These are phyloP conservation scores for Mucor velutinosus DNA, from an alignment of 371 early-diverging fungal species.

Conservation along the genomic window DNA sequence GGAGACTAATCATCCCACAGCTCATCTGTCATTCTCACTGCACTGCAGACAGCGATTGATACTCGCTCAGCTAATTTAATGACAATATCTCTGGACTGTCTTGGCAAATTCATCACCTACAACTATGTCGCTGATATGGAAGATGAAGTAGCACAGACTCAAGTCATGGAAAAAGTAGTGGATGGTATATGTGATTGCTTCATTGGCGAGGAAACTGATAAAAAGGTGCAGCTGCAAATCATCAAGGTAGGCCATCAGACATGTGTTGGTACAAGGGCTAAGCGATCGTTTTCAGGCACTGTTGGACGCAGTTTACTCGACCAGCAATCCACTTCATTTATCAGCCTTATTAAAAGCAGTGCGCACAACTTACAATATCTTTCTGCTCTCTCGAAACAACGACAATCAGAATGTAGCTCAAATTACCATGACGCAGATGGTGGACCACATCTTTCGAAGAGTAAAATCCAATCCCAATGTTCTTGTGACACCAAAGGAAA, in stretches of 20 bases:
- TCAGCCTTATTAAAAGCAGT: constrained; percentile 80
- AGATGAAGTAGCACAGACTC: constrained; percentile 43
- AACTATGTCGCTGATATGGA: constrained; percentile 64
- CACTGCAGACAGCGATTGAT: constrained; percentile 62
- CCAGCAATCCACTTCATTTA: constrained; percentile 72
- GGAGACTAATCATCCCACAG: constrained; percentile 19
- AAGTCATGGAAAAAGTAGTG: constrained; percentile 59
- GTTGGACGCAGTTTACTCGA: constrained; percentile 78
- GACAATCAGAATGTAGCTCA: constrained; percentile 87
- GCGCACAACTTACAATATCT: constrained; percentile 76
- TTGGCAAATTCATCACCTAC: constrained; percentile 78
- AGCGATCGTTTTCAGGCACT: constrained; percentile 60
- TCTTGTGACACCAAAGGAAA: background rate
- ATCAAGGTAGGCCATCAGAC: constrained; percentile 55
- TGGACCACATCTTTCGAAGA: constrained; percentile 77
- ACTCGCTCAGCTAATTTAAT: constrained; percentile 57
- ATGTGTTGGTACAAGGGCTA: no score
- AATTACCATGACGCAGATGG: constrained; percentile 89
- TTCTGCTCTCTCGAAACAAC: constrained; percentile 68
- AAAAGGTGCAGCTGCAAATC: constrained; percentile 75
- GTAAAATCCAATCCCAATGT: constrained; percentile 41
- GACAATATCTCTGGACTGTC: constrained; percentile 66
- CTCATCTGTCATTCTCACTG: constrained; percentile 57
- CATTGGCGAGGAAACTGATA: constrained; percentile 75
- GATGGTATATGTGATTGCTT: constrained; percentile 61